Evolutionary conservation across 306 rosid genomes (phyloP).

Genomic region (Potentilla sterilis): DNA sequence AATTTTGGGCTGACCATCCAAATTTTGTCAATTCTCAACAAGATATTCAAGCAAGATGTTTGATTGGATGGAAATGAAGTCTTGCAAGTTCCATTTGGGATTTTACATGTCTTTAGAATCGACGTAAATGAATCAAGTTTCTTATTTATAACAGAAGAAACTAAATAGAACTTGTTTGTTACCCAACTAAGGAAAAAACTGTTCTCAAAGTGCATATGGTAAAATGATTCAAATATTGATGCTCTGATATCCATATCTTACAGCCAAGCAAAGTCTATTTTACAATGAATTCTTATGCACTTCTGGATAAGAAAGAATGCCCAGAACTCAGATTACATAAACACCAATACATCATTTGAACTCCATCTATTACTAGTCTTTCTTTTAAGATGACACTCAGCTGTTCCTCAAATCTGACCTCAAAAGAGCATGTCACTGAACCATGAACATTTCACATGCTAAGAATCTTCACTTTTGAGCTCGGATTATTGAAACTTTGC

Average conservation of each 20-base stretch:
- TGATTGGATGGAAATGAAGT: background rate
- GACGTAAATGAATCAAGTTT: background rate
- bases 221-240: background rate
- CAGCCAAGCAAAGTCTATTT: background rate
- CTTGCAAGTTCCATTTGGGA: background rate
- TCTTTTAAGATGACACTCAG: background rate
- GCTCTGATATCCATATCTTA: background rate
- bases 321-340: background rate
- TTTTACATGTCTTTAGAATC: background rate
- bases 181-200: background rate
- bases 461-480: background rate
- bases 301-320: background rate
- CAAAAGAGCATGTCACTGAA: background rate
- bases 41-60: background rate
- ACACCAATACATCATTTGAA: background rate
- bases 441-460: background rate
- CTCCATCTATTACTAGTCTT: background rate
- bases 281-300: background rate
- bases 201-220: background rate
- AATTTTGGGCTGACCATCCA: background rate
- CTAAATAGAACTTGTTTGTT: background rate
- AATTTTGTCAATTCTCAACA: background rate
- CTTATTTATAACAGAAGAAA: no score
- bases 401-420: background rate
- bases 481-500: background rate